These are phyloP conservation scores for Lagenaria siceraria DNA, from an alignment of 306 rosid genomes.

Conservation along the genomic window DNA sequence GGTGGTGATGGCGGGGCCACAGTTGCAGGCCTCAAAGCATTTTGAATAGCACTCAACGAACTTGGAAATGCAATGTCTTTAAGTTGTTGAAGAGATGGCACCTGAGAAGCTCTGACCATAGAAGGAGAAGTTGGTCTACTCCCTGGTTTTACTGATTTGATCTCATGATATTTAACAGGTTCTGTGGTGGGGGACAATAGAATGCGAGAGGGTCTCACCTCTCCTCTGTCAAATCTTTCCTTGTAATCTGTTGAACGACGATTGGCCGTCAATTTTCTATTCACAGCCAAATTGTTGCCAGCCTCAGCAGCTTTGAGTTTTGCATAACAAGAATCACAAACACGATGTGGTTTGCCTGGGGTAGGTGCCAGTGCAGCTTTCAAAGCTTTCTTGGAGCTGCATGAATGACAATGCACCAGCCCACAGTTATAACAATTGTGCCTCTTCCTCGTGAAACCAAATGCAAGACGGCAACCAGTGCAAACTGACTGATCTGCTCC, in stretches of 20 bases:
- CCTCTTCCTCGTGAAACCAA: slow-evolving; percentile 90
- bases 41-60: slow-evolving; percentile 44
- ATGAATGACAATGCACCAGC: slow-evolving; percentile 80
- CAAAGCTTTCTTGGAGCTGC: slow-evolving; percentile 81
- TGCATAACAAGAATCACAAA: slow-evolving; percentile 70
- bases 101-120: slow-evolving; percentile 45
- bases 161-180: slow-evolving; percentile 46
- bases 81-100: slow-evolving; percentile 40
- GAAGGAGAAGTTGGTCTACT: slow-evolving; percentile 32
- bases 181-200: slow-evolving; percentile 53
- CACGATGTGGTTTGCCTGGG: slow-evolving; percentile 94
- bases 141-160: slow-evolving; percentile 32
- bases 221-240: slow-evolving; percentile 37
- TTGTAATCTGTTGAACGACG: slow-evolving; percentile 36
- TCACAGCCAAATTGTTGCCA: slow-evolving; percentile 18
- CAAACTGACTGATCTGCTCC: slow-evolving; percentile 93
- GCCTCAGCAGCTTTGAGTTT: slow-evolving; percentile 63
- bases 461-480: slow-evolving; percentile 83
- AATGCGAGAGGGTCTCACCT: slow-evolving; percentile 43
- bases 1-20: slow-evolving; percentile 24
- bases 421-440: slow-evolving; percentile 95
- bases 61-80: slow-evolving; percentile 73
- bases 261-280: slow-evolving; percentile 28
- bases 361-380: slow-evolving; percentile 90
- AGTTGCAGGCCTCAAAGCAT: slow-evolving; percentile 29